Conservation (phyloP, 345 rosid species). For the Populus euphratica region DNA sequence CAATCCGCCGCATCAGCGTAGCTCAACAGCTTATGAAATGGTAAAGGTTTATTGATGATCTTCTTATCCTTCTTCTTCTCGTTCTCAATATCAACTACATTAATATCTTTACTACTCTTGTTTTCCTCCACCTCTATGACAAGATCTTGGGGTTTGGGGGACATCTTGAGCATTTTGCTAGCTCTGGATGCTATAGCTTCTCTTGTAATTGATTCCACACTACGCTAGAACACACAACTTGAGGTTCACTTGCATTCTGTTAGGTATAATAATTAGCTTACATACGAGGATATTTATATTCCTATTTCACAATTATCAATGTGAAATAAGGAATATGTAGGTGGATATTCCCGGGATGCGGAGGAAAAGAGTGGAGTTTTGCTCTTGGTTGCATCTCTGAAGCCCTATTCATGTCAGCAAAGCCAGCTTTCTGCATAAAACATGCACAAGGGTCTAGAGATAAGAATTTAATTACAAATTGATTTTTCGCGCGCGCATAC, state of each 20-base stretch:
- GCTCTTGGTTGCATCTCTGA: constrained; percentile 1
- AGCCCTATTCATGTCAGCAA: background rate
- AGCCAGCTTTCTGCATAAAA: background rate
- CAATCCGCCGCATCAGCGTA: constrained; percentile 55
- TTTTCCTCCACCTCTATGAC: background rate
- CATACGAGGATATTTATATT: no score
- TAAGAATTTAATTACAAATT: background rate
- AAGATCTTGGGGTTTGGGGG: background rate
- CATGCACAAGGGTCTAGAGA: background rate
- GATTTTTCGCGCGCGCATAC: no score
- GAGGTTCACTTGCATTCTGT: background rate
- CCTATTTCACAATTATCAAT: no score
- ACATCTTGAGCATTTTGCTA: background rate
- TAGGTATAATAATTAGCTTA: background rate
- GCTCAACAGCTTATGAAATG: constrained; percentile 45
- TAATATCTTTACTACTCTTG: background rate
- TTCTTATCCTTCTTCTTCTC: background rate
- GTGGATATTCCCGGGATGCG: background rate
- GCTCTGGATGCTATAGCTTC: background rate
- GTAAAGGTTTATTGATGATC: constrained; percentile 2
- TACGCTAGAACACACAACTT: background rate
- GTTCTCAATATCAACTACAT: background rate
- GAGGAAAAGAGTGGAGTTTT: background rate
- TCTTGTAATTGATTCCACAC: background rate
- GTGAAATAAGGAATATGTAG: background rate